Percentiles rank a stretch among this genome's conserved stretches.
phyloP scores from a whole-genome alignment of 176 grass and related monocot species.

The Juncus inflexus region DNA sequence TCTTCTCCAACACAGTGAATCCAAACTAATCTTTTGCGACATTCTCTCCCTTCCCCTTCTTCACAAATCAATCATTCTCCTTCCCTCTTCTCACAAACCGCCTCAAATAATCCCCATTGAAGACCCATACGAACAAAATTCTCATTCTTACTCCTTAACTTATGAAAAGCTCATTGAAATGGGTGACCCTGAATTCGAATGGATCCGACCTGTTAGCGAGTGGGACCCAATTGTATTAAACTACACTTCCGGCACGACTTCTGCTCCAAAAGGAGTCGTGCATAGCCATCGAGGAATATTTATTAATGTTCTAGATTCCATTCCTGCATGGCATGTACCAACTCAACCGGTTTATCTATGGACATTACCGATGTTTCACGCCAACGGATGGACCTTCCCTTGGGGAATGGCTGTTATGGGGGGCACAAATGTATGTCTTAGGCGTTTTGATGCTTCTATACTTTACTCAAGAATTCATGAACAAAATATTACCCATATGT shows the following conservation, averaged over 20 bases:
- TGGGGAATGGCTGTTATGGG: constrained; percentile 31
- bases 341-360: constrained; percentile 60
- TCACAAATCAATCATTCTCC: constrained; percentile 37
- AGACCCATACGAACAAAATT: constrained; percentile 44
- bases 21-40: constrained; percentile 67
- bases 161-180: constrained; percentile 56
- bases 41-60: constrained; percentile 34
- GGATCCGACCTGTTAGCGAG: constrained; percentile 62
- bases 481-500: constrained; percentile 58
- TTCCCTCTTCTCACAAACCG: constrained; percentile 24
- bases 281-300: constrained; percentile 80
- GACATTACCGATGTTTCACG: constrained; percentile 93
- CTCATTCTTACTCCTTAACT: constrained; percentile 12
- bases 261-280: constrained; percentile 78
- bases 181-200: constrained; percentile 56
- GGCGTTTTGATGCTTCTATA: constrained; percentile 42
- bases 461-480: constrained; percentile 43
- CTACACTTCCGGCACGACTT: constrained; percentile 93
- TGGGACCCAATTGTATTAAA: constrained; percentile 87
- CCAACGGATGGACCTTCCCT: constrained; percentile 80
- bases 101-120: constrained; percentile 30
- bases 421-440: constrained; percentile 81
- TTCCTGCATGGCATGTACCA: constrained; percentile 51
- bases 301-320: constrained; percentile 39
- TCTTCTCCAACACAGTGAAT: constrained; percentile 5